phyloP scores from a whole-genome alignment of 2,329 filamentous ascomycete genomes.

The Bipolaris sorokiniana region DNA sequence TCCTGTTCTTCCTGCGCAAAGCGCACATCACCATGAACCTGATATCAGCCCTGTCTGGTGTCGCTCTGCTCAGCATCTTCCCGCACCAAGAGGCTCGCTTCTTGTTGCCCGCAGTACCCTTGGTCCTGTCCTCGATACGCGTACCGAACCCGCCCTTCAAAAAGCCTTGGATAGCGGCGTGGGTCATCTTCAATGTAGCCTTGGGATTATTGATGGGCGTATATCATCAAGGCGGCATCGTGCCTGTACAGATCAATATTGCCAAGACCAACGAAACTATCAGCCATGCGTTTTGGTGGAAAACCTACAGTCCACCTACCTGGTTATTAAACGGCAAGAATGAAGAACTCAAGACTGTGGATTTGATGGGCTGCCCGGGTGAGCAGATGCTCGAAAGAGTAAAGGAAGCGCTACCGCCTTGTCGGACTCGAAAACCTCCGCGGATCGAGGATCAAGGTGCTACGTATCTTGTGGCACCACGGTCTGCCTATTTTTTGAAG shows the following conservation, averaged over 20 bases:
- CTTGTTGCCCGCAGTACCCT: conserved; percentile 73
- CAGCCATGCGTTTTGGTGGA: conserved; percentile 80
- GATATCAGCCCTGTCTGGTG: conserved; percentile 75
- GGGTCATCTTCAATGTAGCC: conserved; percentile 72
- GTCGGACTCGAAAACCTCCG: conserved; percentile 36
- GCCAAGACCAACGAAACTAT: conserved; percentile 69
- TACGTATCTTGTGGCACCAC: conserved; percentile 68
- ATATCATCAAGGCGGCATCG: conserved; percentile 80
- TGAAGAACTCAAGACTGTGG: conserved; percentile 70
- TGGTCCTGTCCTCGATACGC: conserved; percentile 75
- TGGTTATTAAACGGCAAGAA: conserved; percentile 82
- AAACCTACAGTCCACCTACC: conserved; percentile 80
- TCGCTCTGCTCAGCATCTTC: conserved; percentile 73
- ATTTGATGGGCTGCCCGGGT: conserved; percentile 75
- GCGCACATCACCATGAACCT: conserved; percentile 61
- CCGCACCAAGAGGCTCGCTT: conserved; percentile 84
- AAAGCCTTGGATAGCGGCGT: conserved; percentile 60
- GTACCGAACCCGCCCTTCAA: conserved; percentile 64
- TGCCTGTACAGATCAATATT: conserved; percentile 77
- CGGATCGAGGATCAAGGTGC: conserved; percentile 62
- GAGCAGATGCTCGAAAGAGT: conserved; percentile 66
- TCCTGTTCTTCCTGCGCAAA: conserved; percentile 59
- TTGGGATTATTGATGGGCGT: conserved; percentile 77
- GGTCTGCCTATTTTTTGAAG: conserved; percentile 73
- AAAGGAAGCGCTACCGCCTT: conserved; percentile 60